A percentile compares a stretch with the other conserved stretches of the same genome.
phyloP scores from a whole-genome alignment of 805 yeast genomes.

The Barnettozyma pratensis region DNA sequence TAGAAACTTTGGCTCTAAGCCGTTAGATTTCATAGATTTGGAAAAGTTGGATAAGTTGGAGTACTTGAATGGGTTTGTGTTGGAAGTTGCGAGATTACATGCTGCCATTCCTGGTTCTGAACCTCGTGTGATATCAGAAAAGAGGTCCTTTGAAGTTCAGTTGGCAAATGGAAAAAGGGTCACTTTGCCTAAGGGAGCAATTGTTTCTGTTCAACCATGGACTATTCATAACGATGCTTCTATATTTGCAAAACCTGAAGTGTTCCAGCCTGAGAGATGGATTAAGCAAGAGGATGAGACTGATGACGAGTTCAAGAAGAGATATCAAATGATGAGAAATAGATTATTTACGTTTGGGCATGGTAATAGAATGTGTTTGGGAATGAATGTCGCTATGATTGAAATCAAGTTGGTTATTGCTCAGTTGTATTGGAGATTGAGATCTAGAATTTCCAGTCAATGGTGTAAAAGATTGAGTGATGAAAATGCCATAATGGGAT shows the following conservation, averaged over 20 bases:
- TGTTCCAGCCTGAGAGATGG: constrained; percentile 64
- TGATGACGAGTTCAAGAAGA: constrained; percentile 26
- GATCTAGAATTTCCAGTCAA: constrained; percentile 33
- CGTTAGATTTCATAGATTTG: constrained; percentile 15
- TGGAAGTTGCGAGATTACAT: constrained; percentile 58
- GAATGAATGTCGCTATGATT: constrained; percentile 60
- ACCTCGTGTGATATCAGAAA: constrained; percentile 46
- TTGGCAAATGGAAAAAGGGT: constrained; percentile 16
- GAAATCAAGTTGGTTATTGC: constrained; percentile 59
- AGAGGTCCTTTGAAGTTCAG: constrained; percentile 14
- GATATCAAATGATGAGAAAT: constrained; percentile 42
- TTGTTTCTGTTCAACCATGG: constrained; percentile 62
- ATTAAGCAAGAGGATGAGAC: constrained; percentile 33
- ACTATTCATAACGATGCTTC: constrained; percentile 48
- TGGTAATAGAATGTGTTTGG: constrained; percentile 71
- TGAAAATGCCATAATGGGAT: constrained; percentile 25
- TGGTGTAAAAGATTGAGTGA: constrained; percentile 37
- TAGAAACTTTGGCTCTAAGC: constrained; percentile 30
- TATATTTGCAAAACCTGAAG: constrained; percentile 43
- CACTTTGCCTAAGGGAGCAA: constrained; percentile 47
- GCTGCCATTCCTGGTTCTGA: constrained; percentile 74
- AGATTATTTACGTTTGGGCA: constrained; percentile 67
- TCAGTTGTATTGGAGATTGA: constrained; percentile 45
- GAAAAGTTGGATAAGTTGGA: constrained; percentile 50
- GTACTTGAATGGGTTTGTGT: constrained; percentile 53